Evolutionary conservation across 352 stramenopile species (phyloP).

Genomic region (Albugo laibachii): DNA sequence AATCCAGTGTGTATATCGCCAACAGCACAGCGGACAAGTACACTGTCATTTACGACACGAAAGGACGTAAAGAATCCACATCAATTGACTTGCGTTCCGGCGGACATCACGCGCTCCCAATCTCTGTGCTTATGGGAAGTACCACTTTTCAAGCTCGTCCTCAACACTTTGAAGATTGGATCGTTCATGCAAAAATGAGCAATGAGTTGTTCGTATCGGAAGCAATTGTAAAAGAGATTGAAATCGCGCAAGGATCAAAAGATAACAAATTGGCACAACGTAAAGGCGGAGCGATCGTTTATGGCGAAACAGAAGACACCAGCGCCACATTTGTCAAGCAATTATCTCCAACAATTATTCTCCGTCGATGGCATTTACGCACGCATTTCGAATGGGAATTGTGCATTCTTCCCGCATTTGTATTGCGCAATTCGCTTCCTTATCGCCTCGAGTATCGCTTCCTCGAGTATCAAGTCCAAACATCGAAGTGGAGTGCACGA

Average conservation of each 20-base stretch:
- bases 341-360: conserved; percentile 45
- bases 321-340: conserved; percentile 52
- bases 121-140: conserved; percentile 58
- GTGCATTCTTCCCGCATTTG: conserved; percentile 50
- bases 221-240: conserved; percentile 29
- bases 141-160: conserved; percentile 65
- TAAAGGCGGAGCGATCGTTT: conserved; percentile 47
- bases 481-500: conserved; percentile 28
- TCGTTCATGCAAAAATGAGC: conserved; percentile 50
- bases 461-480: conserved; percentile 62
- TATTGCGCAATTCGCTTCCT: conserved; percentile 70
- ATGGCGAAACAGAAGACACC: conserved; percentile 47
- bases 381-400: conserved; percentile 69
- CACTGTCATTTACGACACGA: conserved; percentile 32
- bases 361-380: conserved; percentile 55
- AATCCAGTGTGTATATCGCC: conserved; percentile 64
- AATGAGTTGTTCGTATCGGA: conserved; percentile 50
- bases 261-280: conserved; percentile 17
- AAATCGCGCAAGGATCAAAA: conserved; percentile 21
- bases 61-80: no score
- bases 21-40: conserved; percentile 62
- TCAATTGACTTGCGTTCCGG: conserved; percentile 16
- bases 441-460: conserved; percentile 75
- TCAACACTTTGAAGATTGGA: conserved; percentile 44
- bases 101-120: conserved; percentile 39